phyloP scores from a whole-genome alignment of 495 filamentous ascomycete species.

The Aspergillus incahuasiensis region DNA sequence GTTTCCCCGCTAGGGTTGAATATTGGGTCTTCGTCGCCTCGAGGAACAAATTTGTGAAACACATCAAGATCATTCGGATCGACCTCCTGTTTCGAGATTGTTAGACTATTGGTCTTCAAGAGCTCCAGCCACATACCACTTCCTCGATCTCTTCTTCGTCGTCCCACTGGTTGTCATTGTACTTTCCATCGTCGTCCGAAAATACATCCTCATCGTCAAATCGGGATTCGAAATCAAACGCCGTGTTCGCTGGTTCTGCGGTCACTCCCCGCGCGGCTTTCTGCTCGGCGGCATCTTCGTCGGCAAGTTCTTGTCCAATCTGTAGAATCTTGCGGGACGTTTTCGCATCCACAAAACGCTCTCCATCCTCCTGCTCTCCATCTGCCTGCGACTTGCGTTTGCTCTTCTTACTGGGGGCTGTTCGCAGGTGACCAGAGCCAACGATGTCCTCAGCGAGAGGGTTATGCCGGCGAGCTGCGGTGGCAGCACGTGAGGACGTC shows the following conservation, averaged over 20 bases:
- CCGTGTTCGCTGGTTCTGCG: slow-evolving; percentile 44
- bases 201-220: slow-evolving; percentile 48
- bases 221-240: slow-evolving; percentile 63
- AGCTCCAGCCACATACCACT: slow-evolving; percentile 41
- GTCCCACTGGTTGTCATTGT: slow-evolving; percentile 52
- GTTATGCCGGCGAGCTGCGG: slow-evolving; percentile 55
- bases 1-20: slow-evolving; percentile 44
- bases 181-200: slow-evolving; percentile 55
- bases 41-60: slow-evolving; percentile 84
- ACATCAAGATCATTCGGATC: slow-evolving; percentile 85
- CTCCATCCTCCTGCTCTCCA: slow-evolving; percentile 57
- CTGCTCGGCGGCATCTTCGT: slow-evolving; percentile 62
- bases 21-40: slow-evolving; percentile 45
- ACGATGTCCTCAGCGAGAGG: slow-evolving; percentile 69
- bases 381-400: slow-evolving; percentile 52
- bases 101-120: not conserved
- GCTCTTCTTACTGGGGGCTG: slow-evolving; percentile 48
- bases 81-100: slow-evolving; percentile 53
- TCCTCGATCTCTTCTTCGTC: slow-evolving; percentile 72
- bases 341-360: slow-evolving; percentile 76
- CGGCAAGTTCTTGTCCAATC: slow-evolving; percentile 76
- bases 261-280: slow-evolving; percentile 22
- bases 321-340: slow-evolving; percentile 81
- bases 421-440: slow-evolving; percentile 56
- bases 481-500: slow-evolving; percentile 35